Evolutionary conservation across 768 basidiomycete species (phyloP).

Genomic region (Termitomyces sp.): DNA sequence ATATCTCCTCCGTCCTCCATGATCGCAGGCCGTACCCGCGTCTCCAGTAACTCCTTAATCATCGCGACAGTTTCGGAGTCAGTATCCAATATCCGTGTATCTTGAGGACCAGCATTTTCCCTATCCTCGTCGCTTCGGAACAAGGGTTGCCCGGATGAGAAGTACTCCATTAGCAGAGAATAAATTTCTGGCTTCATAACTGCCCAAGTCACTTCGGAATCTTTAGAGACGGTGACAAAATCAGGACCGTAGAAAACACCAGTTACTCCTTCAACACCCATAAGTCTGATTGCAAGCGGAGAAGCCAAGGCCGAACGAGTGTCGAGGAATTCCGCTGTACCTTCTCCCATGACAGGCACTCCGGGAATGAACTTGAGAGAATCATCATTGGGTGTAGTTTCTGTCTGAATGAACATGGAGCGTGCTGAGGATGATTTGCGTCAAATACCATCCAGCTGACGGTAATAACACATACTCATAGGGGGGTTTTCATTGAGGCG

Average conservation of each 20-base stretch:
- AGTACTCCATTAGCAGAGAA: slow-evolving; percentile 93
- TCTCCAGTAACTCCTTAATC: slow-evolving; percentile 97
- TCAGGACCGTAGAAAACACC: slow-evolving; percentile 95
- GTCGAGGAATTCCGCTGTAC: slow-evolving; percentile 93
- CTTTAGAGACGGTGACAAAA: slow-evolving; percentile 95
- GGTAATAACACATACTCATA: slow-evolving; percentile 22
- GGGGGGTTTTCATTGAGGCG: slow-evolving; percentile 17
- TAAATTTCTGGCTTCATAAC: slow-evolving; percentile 97
- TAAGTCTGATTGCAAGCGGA: slow-evolving; percentile 89
- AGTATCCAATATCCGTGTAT: slow-evolving; percentile 88
- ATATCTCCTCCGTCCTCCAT: slow-evolving; percentile 99
- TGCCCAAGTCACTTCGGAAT: slow-evolving; percentile 78
- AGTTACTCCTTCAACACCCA: slow-evolving; percentile 90
- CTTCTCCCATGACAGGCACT: slow-evolving; percentile 77
- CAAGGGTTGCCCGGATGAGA: slow-evolving; percentile 83
- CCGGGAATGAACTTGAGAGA: slow-evolving; percentile 98
- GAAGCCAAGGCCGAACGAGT: slow-evolving; percentile 82
- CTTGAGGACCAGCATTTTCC: slow-evolving; percentile 83
- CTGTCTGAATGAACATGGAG: slow-evolving; percentile 98
- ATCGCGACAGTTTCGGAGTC: slow-evolving; percentile 97
- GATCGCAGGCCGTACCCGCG: slow-evolving; percentile 91
- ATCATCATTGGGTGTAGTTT: slow-evolving; percentile 94
- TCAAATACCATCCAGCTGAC: not conserved
- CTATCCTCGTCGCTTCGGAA: slow-evolving; percentile 81
- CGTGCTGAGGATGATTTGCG: slow-evolving; percentile 40